Evolutionary conservation across 73 alveolate species (phyloP).

Genomic region (Halteria grandinella): DNA sequence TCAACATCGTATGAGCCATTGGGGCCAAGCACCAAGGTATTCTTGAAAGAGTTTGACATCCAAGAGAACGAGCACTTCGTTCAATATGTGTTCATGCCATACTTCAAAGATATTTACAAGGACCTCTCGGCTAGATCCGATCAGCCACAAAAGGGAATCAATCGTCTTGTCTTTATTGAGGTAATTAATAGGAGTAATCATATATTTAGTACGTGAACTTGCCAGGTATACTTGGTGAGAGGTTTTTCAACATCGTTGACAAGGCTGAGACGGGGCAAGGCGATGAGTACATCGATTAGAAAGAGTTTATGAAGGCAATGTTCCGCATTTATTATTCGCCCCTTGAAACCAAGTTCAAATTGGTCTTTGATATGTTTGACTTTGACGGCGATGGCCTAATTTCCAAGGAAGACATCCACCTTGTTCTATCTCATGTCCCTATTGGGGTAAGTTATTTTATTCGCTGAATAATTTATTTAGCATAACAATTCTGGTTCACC

Average conservation of each 20-base stretch:
- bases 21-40: neutral
- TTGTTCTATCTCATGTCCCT: constrained; percentile 80
- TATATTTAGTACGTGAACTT: constrained; percentile 54
- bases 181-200: neutral
- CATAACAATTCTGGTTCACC: no score
- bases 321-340: constrained; percentile 66
- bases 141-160: constrained; percentile 64
- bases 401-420: constrained; percentile 80
- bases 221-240: constrained; percentile 72
- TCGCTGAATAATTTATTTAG: neutral
- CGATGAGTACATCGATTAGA: constrained; percentile 65
- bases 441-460: constrained; percentile 7
- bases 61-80: constrained; percentile 59
- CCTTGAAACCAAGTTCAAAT: constrained; percentile 61
- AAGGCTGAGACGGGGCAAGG: no score
- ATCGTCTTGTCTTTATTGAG: constrained; percentile 56
- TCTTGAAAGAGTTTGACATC: constrained; percentile 39
- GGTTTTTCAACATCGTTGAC: constrained; percentile 67
- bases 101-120: constrained; percentile 72
- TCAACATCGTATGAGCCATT: no score
- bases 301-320: constrained; percentile 67
- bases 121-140: constrained; percentile 70
- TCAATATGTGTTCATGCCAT: constrained; percentile 67
- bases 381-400: constrained; percentile 83
- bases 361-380: constrained; percentile 74